Base-by-base conservation (phyloP, 768 basidiomycete genomes). In the Suillus subalutaceus region DNA sequence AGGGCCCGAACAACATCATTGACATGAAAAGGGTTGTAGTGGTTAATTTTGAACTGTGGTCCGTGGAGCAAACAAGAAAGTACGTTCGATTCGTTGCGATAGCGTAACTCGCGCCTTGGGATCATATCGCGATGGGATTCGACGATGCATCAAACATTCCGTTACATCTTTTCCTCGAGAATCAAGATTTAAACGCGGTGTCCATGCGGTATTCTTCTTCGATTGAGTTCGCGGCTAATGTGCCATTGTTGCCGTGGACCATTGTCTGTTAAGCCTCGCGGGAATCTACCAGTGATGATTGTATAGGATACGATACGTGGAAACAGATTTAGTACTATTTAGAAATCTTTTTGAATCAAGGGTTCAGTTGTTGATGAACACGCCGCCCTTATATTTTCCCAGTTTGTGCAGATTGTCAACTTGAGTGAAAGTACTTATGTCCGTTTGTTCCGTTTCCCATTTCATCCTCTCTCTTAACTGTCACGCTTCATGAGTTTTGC, bases 361-460 rank as follows among this genome's bases (percentile, higher is more conserved):
- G 56, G n/a, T 23, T 35, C 20, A 57, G 32, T 56, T 56, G 30
- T 32, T 32, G 18, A 40, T 40, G 40, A 35, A 23, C 37, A 38
- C 57, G 57, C 57, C 57, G 57, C 57, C 37, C 37, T 58, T n/a
- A 38, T 37, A 37, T 57, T 58, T 58, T 57, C 57, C 57, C 57
- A 56, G 32, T 32, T 56, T 56, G 32, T 56, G 10, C 55, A 58
- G 37, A 58, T 58, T 58, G 53, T 5, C 53, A 35, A 32, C 35
- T 57, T 37, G 57, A 30, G 26, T 53, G 52, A 53, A 38, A 58
- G 57, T 58, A 58, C 57, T 58, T 59, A 59, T 59, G 58, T 59
- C 58, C 58, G 58, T 26, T 59, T 41, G 10, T 1, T 40, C 58
- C 58, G 58, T 41, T 59, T 41, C 38, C 58, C 23, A 26, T 59